phyloP scores from a whole-genome alignment of 2,329 filamentous ascomycete genomes.

The Aspergillus costaricaensis region DNA sequence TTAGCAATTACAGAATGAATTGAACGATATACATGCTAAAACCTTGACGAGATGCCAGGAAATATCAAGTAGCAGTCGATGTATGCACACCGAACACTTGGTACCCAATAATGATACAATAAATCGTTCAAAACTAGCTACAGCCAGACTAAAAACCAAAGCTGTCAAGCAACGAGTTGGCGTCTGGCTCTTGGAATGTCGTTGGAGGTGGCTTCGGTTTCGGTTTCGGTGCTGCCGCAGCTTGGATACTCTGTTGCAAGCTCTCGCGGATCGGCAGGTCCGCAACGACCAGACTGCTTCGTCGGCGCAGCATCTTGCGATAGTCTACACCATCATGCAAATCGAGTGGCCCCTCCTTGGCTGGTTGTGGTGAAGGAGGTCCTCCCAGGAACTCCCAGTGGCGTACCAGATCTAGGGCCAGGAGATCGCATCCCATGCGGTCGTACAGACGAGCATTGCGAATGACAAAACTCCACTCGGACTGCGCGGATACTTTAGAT shows the following conservation, averaged over 20 bases:
- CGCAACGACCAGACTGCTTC: slow-evolving; percentile 77
- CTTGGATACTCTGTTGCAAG: slow-evolving; percentile 42
- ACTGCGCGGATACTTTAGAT: slow-evolving; percentile 72
- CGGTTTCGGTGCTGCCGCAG: slow-evolving; percentile 26
- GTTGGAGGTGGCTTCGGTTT: slow-evolving; percentile 60
- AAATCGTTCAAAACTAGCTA: background rate
- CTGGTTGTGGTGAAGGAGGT: slow-evolving; percentile 30
- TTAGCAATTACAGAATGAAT: background rate
- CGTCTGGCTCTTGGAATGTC: slow-evolving; percentile 89
- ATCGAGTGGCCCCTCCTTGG: slow-evolving; percentile 37
- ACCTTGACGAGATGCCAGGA: no score
- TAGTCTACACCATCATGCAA: slow-evolving; percentile 56
- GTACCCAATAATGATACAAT: no score
- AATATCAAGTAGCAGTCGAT: no score
- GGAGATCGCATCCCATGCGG: slow-evolving; percentile 88
- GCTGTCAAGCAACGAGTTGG: slow-evolving; percentile 81
- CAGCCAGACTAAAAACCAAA: slow-evolving; percentile 74
- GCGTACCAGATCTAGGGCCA: slow-evolving; percentile 74
- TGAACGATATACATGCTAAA: no score
- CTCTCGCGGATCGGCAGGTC: slow-evolving; percentile 58
- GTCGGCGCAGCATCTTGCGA: slow-evolving; percentile 66
- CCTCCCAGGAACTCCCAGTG: slow-evolving; percentile 53
- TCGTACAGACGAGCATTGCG: slow-evolving; percentile 83
- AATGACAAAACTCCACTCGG: slow-evolving; percentile 86
- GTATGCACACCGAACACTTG: no score